phyloP scores from a whole-genome alignment of 352 stramenopile genomes.

The Phytophthora colocasiae region DNA sequence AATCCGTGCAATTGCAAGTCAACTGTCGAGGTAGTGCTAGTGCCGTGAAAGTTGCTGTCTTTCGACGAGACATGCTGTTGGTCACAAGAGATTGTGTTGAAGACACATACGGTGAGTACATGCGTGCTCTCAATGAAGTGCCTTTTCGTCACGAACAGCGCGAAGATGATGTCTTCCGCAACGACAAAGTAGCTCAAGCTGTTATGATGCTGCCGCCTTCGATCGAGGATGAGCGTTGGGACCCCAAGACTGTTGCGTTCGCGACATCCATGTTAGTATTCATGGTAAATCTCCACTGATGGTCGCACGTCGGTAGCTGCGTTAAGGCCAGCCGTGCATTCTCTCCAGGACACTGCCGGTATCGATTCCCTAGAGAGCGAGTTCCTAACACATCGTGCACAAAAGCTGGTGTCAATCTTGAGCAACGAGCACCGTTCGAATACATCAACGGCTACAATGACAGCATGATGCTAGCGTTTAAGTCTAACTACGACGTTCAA shows the following conservation, averaged over 20 bases:
- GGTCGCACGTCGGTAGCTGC: background rate
- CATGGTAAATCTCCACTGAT: conserved; percentile 5
- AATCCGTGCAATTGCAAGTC: too few species aligned
- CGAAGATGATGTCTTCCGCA: background rate
- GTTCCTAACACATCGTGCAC: background rate
- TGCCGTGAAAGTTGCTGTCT: too few species aligned
- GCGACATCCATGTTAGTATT: conserved; percentile 1
- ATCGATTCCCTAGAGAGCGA: conserved; percentile 3
- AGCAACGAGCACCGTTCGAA: background rate
- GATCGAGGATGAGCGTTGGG: background rate
- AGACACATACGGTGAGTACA: too few species aligned
- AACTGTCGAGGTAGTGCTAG: too few species aligned
- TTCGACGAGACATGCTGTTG: background rate
- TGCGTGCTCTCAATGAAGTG: background rate
- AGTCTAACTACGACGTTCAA: background rate
- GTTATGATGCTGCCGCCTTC: background rate
- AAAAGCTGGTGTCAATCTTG: background rate
- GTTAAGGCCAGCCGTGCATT: background rate
- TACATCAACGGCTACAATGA: conserved; percentile 6
- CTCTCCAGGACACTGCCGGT: background rate
- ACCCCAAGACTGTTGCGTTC: background rate
- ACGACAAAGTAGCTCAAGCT: background rate
- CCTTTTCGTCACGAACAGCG: too few species aligned
- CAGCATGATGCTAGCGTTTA: background rate
- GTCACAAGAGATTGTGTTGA: too few species aligned